phyloP scores from a whole-genome alignment of 2,329 filamentous ascomycete genomes.

The Tympanopsis confertula region DNA sequence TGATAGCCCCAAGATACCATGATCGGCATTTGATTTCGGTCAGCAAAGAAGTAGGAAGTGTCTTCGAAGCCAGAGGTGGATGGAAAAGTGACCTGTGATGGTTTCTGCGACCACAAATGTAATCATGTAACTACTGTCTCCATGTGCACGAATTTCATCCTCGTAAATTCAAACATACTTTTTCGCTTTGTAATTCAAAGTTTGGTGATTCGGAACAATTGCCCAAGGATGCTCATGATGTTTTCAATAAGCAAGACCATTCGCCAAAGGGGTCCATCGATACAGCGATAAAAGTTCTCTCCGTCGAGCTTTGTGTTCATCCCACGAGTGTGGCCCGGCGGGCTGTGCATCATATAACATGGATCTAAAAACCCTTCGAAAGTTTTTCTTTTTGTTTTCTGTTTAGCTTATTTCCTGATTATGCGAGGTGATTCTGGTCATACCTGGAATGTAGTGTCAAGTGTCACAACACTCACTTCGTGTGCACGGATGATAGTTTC shows the following conservation, averaged over 20 bases:
- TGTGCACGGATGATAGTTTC: conserved; percentile 37
- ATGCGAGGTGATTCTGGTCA: background rate
- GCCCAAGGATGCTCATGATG: background rate
- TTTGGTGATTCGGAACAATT: background rate
- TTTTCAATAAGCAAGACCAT: conserved; percentile 16
- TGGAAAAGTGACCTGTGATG: conserved; percentile 8
- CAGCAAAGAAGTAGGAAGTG: conserved; percentile 23
- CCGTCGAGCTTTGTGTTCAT: conserved; percentile 30
- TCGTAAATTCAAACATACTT: background rate
- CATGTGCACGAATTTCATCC: too few species aligned
- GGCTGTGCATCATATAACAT: conserved; percentile 34
- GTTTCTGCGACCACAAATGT: too few species aligned
- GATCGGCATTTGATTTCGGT: conserved; percentile 28
- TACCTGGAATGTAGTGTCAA: conserved; percentile 37
- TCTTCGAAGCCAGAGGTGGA: conserved; percentile 25
- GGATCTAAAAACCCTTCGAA: conserved; percentile 37
- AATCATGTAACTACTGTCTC: too few species aligned
- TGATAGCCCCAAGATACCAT: conserved; percentile 32
- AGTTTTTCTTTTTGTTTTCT: conserved; percentile 29
- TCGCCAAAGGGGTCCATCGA: conserved; percentile 32
- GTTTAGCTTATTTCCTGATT: background rate
- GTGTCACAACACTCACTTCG: conserved; percentile 35
- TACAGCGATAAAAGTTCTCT: conserved; percentile 38
- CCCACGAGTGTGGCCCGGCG: conserved; percentile 22
- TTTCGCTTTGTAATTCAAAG: background rate